Percentiles rank a stretch among this genome's conserved stretches.
Evolutionary conservation across 441 rosid species (phyloP).

Genomic region (Capsella rubella): DNA sequence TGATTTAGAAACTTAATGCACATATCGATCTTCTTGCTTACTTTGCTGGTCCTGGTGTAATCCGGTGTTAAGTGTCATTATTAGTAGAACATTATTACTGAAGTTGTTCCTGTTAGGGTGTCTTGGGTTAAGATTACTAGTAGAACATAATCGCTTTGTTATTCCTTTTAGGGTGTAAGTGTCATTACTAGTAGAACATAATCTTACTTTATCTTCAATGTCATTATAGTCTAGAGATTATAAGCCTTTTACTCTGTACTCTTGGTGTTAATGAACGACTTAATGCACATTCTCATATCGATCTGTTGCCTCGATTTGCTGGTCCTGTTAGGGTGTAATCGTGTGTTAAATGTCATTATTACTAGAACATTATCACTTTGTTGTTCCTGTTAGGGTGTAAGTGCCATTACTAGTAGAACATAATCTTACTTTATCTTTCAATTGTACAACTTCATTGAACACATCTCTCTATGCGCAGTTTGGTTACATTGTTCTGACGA

Average conservation of each 20-base stretch:
- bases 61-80: neutral
- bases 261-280: too few species aligned
- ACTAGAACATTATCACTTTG: neutral
- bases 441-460: neutral
- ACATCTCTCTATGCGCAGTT: conserved; percentile 49
- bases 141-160: too few species aligned
- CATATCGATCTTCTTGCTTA: neutral
- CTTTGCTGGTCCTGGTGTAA: too few species aligned
- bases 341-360: neutral
- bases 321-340: neutral
- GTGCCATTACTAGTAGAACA: neutral
- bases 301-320: too few species aligned
- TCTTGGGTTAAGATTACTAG: too few species aligned
- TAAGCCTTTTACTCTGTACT: too few species aligned
- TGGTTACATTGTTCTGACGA: conserved; percentile 67
- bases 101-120: neutral
- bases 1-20: neutral
- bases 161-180: too few species aligned
- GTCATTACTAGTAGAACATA: too few species aligned
- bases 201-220: too few species aligned
- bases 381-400: neutral
- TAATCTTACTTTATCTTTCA: neutral
- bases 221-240: too few species aligned
- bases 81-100: neutral
- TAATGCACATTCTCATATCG: too few species aligned